These are phyloP conservation scores for Seiridium cupressi DNA, from an alignment of 2,329 filamentous ascomycete genomes.

Conservation along the genomic window DNA sequence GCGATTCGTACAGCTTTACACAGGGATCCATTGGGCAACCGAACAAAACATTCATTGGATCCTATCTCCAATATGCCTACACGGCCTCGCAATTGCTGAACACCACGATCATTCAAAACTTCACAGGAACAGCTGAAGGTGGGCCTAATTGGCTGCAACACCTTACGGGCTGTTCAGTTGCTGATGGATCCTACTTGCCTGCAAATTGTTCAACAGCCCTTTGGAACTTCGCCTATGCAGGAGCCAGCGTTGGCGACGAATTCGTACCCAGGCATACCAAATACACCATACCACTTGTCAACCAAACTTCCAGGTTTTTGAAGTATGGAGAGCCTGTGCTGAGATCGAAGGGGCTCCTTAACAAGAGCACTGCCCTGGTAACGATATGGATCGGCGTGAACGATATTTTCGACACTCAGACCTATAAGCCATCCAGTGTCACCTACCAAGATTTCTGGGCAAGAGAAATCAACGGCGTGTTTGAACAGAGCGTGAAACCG, in stretches of 20 bases:
- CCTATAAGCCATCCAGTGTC: background rate
- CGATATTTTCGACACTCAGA: background rate
- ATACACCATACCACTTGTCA: conserved; percentile 45
- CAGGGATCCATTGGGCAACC: conserved; percentile 49
- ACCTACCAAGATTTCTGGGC: background rate
- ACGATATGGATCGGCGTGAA: conserved; percentile 4
- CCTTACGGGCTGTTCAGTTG: conserved; percentile 45
- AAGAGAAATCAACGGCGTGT: background rate
- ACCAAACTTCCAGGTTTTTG: conserved; percentile 48
- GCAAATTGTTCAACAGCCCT: conserved; percentile 43
- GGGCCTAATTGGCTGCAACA: conserved; percentile 54
- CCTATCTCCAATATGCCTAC: conserved; percentile 41
- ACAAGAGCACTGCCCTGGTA: conserved; percentile 39
- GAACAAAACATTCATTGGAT: conserved; percentile 55
- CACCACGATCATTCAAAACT: conserved; percentile 43
- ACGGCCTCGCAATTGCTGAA: conserved; percentile 36
- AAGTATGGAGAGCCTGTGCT: conserved; percentile 41
- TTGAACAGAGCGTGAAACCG: background rate
- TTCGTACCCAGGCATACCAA: conserved; percentile 49
- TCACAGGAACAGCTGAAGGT: conserved; percentile 46
- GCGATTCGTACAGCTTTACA: conserved; percentile 51
- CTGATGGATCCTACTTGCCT: conserved; percentile 38
- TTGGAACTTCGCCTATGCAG: conserved; percentile 57
- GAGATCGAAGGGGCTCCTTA: conserved; percentile 16
- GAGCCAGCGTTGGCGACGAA: conserved; percentile 44